phyloP scores from a whole-genome alignment of 345 rosid species.

The Zanthoxylum bungeanum region DNA sequence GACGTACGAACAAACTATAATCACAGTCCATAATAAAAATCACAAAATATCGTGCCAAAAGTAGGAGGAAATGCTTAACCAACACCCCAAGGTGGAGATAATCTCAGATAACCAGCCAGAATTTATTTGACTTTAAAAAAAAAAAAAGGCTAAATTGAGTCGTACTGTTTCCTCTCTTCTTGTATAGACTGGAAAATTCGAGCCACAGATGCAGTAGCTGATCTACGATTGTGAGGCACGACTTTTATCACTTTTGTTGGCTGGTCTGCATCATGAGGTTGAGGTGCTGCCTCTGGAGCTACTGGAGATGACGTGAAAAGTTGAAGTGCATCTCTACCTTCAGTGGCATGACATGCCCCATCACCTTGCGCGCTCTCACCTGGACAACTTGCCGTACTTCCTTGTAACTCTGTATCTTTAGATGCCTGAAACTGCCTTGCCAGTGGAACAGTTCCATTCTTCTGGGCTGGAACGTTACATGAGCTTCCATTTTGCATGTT shows the following conservation, averaged over 20 bases:
- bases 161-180: constrained; percentile 61
- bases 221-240: constrained; percentile 75
- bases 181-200: constrained; percentile 90
- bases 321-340: constrained; percentile 31
- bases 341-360: constrained; percentile 17
- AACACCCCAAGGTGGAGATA: constrained; percentile 6
- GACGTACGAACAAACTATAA: not conserved
- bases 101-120: not conserved
- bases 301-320: constrained; percentile 21
- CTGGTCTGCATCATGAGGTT: constrained; percentile 27
- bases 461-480: constrained; percentile 25
- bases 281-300: constrained; percentile 15
- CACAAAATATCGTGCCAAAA: not conserved
- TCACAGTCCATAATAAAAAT: constrained; percentile 2
- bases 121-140: not conserved
- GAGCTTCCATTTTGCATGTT: constrained; percentile 43
- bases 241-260: constrained; percentile 65
- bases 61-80: constrained; percentile 5
- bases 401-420: constrained; percentile 39
- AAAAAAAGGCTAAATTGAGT: constrained; percentile 27
- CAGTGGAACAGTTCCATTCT: constrained; percentile 26
- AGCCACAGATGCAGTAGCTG: constrained; percentile 80
- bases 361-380: constrained; percentile 23
- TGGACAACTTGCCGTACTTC: constrained; percentile 55
- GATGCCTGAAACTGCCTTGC: constrained; percentile 30